Percentiles rank a stretch among this genome's conserved stretches.
Evolutionary conservation across 2,329 filamentous ascomycete species (phyloP).

Genomic region (Arthrobotrys musiformis): DNA sequence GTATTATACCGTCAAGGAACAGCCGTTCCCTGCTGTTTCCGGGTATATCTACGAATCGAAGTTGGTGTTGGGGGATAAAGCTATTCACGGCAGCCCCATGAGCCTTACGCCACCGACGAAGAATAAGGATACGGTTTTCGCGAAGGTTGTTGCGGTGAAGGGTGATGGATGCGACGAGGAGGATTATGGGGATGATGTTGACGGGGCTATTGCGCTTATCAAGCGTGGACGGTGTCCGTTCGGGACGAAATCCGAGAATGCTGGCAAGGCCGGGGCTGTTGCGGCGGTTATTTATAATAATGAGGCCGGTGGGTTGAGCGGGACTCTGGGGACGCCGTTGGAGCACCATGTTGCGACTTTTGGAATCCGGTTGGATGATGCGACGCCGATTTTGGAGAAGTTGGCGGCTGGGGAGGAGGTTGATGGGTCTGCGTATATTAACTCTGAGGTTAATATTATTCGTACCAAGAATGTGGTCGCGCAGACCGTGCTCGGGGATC

Average conservation of each 20-base stretch:
- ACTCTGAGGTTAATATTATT: conserved; percentile 69
- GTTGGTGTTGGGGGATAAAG: conserved; percentile 68
- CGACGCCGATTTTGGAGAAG: conserved; percentile 5
- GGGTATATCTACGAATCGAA: conserved; percentile 71
- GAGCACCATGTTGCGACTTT: conserved; percentile 50
- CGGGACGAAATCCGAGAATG: conserved; percentile 75
- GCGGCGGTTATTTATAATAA: conserved; percentile 82
- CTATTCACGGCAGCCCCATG: conserved; percentile 70
- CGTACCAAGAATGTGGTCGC: conserved; percentile 72
- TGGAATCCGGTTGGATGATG: conserved; percentile 36
- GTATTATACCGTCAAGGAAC: conserved; percentile 64
- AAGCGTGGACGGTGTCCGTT: conserved; percentile 77
- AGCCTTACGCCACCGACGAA: conserved; percentile 74
- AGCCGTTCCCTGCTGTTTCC: conserved; percentile 72
- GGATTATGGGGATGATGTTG: conserved; percentile 72
- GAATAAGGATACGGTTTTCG: conserved; percentile 70
- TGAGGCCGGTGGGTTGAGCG: conserved; percentile 71
- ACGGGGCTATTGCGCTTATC: conserved; percentile 76
- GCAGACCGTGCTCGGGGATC: conserved; percentile 71
- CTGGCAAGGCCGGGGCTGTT: conserved; percentile 75
- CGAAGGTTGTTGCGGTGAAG: conserved; percentile 70
- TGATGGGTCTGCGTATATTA: conserved; percentile 70
- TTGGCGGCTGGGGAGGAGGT: conserved; percentile 64
- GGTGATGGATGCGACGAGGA: conserved; percentile 72
- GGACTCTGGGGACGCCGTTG: conserved; percentile 73